A percentile compares a stretch with the other conserved stretches of the same genome.
Evolutionary conservation across 805 yeast genomes (phyloP).

Genomic region (Zygoascus tannicola): DNA sequence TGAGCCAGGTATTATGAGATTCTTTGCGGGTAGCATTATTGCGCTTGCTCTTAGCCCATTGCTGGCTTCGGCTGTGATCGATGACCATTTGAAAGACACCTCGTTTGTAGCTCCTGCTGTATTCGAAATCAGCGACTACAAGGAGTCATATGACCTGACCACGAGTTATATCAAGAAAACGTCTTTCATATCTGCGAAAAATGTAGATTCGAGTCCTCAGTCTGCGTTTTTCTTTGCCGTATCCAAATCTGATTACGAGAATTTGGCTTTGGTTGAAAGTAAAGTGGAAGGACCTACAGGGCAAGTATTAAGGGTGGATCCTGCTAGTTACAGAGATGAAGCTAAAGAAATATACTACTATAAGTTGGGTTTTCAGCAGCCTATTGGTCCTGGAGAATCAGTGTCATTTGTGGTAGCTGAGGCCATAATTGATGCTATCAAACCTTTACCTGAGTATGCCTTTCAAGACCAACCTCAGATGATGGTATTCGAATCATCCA

Average conservation of each 20-base stretch:
- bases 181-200: conserved; percentile 45
- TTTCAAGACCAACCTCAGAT: conserved; percentile 53
- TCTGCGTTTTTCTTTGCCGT: conserved; percentile 49
- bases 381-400: conserved; percentile 55
- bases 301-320: conserved; percentile 21
- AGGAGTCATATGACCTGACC: conserved; percentile 53
- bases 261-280: conserved; percentile 40
- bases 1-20: too few relatives aligned
- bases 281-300: conserved; percentile 23
- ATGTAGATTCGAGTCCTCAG: conserved; percentile 47
- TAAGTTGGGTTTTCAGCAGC: conserved; percentile 46
- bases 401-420: conserved; percentile 41
- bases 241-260: conserved; percentile 38
- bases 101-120: conserved; percentile 6
- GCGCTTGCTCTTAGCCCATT: background rate
- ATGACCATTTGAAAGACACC: background rate
- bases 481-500: conserved; percentile 44
- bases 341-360: conserved; percentile 32
- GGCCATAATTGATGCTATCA: conserved; percentile 38
- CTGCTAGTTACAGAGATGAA: conserved; percentile 21
- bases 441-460: conserved; percentile 58
- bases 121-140: conserved; percentile 52
- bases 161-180: conserved; percentile 59
- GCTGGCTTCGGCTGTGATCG: background rate
- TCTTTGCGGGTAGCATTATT: background rate